Evolutionary conservation across 129 eudicot species (phyloP).

Genomic region (Sambucus nigra): DNA sequence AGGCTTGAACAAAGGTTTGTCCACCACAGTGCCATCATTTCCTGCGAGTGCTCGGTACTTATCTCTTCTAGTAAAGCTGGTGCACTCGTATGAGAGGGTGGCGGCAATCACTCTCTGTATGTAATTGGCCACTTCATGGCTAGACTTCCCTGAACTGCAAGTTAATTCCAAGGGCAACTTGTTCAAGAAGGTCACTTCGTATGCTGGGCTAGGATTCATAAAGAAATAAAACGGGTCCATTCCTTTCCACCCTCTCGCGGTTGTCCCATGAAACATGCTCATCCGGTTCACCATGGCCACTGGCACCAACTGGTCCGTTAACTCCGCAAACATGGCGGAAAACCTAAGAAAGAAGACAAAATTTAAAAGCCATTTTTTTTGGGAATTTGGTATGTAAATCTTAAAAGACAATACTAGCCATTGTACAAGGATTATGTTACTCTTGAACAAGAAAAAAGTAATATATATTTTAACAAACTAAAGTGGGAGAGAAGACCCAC

Average conservation of each 20-base stretch:
- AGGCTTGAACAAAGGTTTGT: constrained; percentile 26
- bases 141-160: constrained; percentile 38
- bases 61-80: constrained; percentile 44
- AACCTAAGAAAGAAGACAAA: no score
- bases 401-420: no score
- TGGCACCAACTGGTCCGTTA: constrained; percentile 48
- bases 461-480: no score
- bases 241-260: constrained; percentile 68
- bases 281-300: constrained; percentile 61
- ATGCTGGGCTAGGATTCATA: constrained; percentile 70
- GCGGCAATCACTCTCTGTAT: constrained; percentile 63
- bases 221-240: constrained; percentile 72
- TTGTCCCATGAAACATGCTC: constrained; percentile 77
- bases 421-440: no score
- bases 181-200: constrained; percentile 55
- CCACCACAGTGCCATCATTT: constrained; percentile 52
- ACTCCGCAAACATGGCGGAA: constrained; percentile 58
- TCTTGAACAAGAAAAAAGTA: no score
- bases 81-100: constrained; percentile 58
- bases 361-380: no score
- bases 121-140: constrained; percentile 70
- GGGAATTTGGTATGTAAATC: no score
- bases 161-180: constrained; percentile 44
- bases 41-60: constrained; percentile 62
- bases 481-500: no score